Evolutionary conservation across 441 rosid species (phyloP).

Genomic region (Populus tomentosa): DNA sequence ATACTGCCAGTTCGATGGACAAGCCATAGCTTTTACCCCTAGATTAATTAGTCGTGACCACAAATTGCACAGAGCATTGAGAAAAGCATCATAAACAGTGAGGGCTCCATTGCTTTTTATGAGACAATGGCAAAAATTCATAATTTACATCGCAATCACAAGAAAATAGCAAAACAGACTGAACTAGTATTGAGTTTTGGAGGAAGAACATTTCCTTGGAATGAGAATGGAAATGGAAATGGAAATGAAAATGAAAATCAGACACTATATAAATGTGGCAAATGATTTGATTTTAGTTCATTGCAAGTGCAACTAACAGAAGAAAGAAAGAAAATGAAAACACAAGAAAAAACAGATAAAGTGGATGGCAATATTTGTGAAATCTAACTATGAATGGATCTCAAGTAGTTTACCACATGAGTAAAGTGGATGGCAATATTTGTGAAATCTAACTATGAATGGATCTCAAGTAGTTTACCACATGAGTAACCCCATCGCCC

Average conservation of each 20-base stretch:
- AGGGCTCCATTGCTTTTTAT: background rate
- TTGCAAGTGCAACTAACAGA: background rate
- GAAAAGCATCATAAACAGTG: background rate
- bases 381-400: slow-evolving; percentile 5
- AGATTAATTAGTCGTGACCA: background rate
- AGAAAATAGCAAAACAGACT: background rate
- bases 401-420: slow-evolving; percentile 59
- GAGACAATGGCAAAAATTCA: background rate
- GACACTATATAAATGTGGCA: background rate
- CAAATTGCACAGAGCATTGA: background rate
- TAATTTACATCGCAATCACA: background rate
- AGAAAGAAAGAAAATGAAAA: background rate
- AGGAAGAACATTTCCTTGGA: no score
- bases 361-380: background rate
- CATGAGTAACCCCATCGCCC: slow-evolving; percentile 99
- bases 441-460: background rate
- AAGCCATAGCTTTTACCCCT: background rate
- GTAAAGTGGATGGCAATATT: background rate
- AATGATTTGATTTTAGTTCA: background rate
- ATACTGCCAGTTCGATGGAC: background rate
- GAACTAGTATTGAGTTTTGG: no score
- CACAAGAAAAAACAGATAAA: background rate
- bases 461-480: slow-evolving; percentile 48
- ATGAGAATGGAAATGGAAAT: background rate
- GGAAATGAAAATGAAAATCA: background rate